Percentiles rank a stretch among this genome's conserved stretches.
These are phyloP conservation scores for Chrysochromulina tobinii DNA, from an alignment of 78 protist genomes.

Conservation along the genomic window DNA sequence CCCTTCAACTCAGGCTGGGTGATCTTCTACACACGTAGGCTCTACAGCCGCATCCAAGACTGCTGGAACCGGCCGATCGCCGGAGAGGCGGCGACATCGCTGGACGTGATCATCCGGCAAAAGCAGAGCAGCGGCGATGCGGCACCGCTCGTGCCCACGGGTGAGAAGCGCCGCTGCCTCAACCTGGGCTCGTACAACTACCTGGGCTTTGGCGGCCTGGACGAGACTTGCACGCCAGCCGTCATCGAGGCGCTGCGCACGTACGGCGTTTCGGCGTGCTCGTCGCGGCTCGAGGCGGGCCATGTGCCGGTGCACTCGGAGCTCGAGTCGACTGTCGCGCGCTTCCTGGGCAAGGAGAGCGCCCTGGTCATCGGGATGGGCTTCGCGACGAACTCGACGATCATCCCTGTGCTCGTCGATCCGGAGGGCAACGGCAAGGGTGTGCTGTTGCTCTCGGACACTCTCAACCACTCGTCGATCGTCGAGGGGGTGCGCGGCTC, in stretches of 20 bases:
- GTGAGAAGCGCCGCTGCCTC: conserved; percentile 46
- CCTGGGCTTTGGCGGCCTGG: conserved; percentile 88
- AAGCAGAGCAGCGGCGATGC: conserved; percentile 27
- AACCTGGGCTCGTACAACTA: conserved; percentile 97
- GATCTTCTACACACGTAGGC: conserved; percentile 82
- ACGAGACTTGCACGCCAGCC: not conserved
- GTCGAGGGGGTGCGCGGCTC: conserved; percentile 86
- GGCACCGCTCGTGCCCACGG: not conserved
- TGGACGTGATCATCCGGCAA: conserved; percentile 73
- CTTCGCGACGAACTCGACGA: conserved; percentile 96
- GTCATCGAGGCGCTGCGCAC: not conserved
- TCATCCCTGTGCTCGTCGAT: conserved; percentile 80
- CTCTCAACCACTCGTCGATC: conserved; percentile 92
- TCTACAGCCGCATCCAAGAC: conserved; percentile 85
- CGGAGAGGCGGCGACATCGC: conserved; percentile 76
- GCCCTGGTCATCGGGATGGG: conserved; percentile 96
- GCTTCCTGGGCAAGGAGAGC: conserved; percentile 80
- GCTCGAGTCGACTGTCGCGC: conserved; percentile 87
- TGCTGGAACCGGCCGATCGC: conserved; percentile 91
- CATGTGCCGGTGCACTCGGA: conserved; percentile 13
- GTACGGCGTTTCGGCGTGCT: not conserved
- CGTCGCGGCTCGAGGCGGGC: conserved; percentile 40
- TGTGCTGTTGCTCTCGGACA: conserved; percentile 85
- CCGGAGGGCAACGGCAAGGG: conserved; percentile 59
- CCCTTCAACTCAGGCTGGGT: conserved; percentile 71